Evolutionary conservation across 2,329 filamentous ascomycete species (phyloP).

Genomic region (Calonectria montana): DNA sequence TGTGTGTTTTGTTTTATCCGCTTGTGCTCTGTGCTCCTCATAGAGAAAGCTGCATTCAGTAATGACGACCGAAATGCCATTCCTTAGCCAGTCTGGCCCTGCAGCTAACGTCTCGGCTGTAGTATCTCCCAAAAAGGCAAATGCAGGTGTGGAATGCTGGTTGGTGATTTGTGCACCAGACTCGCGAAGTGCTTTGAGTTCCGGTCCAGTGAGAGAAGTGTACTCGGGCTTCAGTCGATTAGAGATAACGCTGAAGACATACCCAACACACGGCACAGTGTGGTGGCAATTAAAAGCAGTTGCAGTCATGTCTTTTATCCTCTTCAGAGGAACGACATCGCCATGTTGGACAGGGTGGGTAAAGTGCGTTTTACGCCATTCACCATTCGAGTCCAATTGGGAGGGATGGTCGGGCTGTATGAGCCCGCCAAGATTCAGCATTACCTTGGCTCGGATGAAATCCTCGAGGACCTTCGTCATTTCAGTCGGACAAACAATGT

Average conservation of each 20-base stretch:
- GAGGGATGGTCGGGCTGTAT: conserved; percentile 43
- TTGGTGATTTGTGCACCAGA: conserved; percentile 54
- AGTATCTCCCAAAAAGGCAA: conserved; percentile 62
- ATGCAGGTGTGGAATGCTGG: conserved; percentile 52
- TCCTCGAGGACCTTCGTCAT: conserved; percentile 53
- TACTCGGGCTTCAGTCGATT: conserved; percentile 54
- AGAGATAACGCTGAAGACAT: conserved; percentile 56
- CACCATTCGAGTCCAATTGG: conserved; percentile 22
- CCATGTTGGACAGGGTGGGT: conserved; percentile 36
- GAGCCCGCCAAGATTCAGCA: conserved; percentile 56
- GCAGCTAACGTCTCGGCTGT: conserved; percentile 53
- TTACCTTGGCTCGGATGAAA: conserved; percentile 53
- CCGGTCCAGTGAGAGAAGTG: conserved; percentile 46
- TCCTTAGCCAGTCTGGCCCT: conserved; percentile 53
- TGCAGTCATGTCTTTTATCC: conserved; percentile 52
- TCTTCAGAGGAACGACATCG: conserved; percentile 50
- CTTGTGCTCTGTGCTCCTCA: conserved; percentile 56
- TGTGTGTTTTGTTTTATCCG: conserved; percentile 60
- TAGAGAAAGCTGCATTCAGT: conserved; percentile 62
- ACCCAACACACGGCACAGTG: conserved; percentile 60
- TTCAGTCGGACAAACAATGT: conserved; percentile 57
- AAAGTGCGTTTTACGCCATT: conserved; percentile 51
- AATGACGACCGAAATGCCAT: conserved; percentile 57
- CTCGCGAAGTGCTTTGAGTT: conserved; percentile 53
- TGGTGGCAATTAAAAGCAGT: conserved; percentile 59